Percentiles rank a stretch among this genome's conserved stretches.
These are phyloP conservation scores for Pseudogymnoascus sp. DNA, from an alignment of 2,329 filamentous ascomycete genomes.

Conservation along the genomic window DNA sequence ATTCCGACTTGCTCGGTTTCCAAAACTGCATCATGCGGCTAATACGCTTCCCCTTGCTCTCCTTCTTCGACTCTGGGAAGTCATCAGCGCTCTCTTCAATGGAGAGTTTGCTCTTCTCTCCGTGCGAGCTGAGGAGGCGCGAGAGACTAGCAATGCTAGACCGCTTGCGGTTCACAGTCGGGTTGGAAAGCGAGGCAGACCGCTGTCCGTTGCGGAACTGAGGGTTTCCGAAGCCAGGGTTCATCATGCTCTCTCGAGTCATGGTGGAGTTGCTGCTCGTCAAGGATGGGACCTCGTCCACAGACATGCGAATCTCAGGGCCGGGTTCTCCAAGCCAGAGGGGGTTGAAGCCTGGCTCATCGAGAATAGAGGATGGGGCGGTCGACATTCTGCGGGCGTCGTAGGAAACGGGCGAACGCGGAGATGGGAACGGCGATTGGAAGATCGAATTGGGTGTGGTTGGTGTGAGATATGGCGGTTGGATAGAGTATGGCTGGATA, in stretches of 20 bases:
- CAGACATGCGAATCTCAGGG: constrained; percentile 63
- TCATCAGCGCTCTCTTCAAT: constrained; percentile 52
- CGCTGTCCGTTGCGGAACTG: constrained; percentile 51
- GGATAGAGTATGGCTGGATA: constrained; percentile 35
- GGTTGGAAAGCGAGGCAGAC: constrained; percentile 55
- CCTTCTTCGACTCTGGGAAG: constrained; percentile 52
- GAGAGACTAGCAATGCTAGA: constrained; percentile 73
- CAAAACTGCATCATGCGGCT: constrained; percentile 76
- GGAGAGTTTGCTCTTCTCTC: constrained; percentile 69
- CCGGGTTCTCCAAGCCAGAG: constrained; percentile 67
- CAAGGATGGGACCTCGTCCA: constrained; percentile 67
- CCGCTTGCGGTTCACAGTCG: constrained; percentile 61
- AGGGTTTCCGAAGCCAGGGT: constrained; percentile 33
- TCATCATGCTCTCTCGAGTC: constrained; percentile 55
- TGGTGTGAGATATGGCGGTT: constrained; percentile 41
- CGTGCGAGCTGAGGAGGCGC: constrained; percentile 67
- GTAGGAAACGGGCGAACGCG: constrained; percentile 61
- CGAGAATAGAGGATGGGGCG: constrained; percentile 65
- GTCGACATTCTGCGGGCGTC: constrained; percentile 70
- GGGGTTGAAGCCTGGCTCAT: constrained; percentile 66
- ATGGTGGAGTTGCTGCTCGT: constrained; percentile 74
- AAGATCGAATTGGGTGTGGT: constrained; percentile 60
- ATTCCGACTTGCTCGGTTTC: constrained; percentile 39
- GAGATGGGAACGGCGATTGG: constrained; percentile 49
- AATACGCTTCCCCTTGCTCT: constrained; percentile 63